Percentiles rank a stretch among this genome's conserved stretches.
phyloP scores from a whole-genome alignment of 306 rosid genomes.

The Fragaria ananassa region DNA sequence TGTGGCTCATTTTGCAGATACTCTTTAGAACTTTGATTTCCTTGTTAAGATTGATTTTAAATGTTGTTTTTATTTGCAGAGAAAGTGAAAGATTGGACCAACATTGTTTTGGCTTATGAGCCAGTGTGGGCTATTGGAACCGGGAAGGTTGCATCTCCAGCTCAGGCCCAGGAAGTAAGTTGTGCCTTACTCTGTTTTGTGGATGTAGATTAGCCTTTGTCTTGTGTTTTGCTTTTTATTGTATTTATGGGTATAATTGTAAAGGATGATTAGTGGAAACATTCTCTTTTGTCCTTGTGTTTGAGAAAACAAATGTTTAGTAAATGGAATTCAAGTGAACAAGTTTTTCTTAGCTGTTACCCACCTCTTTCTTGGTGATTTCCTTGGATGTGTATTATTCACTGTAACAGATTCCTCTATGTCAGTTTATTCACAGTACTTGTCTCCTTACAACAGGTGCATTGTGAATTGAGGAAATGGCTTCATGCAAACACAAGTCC shows the following conservation, averaged over 20 bases:
- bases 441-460: slow-evolving; percentile 29
- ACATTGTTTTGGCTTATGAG: slow-evolving; percentile 79
- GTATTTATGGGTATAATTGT: not conserved
- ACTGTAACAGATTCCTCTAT: not conserved
- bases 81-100: slow-evolving; percentile 52
- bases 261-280: not conserved
- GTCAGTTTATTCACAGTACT: not conserved
- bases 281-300: not conserved
- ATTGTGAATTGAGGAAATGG: slow-evolving; percentile 45
- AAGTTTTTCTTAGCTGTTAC: not conserved
- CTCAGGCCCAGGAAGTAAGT: slow-evolving; percentile 55
- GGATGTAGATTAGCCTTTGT: not conserved
- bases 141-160: slow-evolving; percentile 81
- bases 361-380: not conserved
- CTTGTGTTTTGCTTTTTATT: not conserved
- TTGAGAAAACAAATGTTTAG: not conserved
- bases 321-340: not conserved
- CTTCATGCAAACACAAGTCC: slow-evolving; percentile 32
- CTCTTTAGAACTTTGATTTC: not conserved
- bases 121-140: slow-evolving; percentile 97
- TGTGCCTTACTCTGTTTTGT: not conserved
- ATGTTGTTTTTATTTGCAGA: slow-evolving; percentile 35
- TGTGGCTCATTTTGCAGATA: slow-evolving; percentile 7
- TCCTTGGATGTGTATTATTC: not conserved
- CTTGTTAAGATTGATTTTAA: not conserved